Percentiles rank a stretch among this genome's conserved stretches.
These are phyloP conservation scores for Sporothrix inflata DNA, from an alignment of 2,329 filamentous ascomycete genomes.

Conservation along the genomic window DNA sequence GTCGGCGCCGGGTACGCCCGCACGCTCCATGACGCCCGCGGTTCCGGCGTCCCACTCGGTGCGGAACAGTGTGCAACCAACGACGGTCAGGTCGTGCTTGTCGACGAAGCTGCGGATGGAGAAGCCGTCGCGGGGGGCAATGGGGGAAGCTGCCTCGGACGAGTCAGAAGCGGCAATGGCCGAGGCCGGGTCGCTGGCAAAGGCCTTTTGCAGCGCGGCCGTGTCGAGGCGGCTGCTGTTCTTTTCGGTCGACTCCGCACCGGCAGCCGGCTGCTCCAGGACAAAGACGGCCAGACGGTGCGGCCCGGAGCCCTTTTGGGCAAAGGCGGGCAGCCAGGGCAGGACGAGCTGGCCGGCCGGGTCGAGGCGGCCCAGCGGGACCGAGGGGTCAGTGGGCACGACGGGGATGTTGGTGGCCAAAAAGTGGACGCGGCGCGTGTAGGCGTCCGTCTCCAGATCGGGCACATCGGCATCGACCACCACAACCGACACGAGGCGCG, in stretches of 20 bases:
- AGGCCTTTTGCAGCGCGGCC: conserved; percentile 57
- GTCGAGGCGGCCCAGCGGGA: conserved; percentile 67
- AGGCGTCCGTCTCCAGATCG: conserved; percentile 72
- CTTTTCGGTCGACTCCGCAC: conserved; percentile 63
- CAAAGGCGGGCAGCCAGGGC: conserved; percentile 83
- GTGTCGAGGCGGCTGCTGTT: conserved; percentile 55
- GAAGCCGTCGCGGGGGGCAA: conserved; percentile 64
- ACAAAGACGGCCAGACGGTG: conserved; percentile 85
- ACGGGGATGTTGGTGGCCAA: conserved; percentile 70
- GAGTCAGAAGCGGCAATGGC: conserved; percentile 10
- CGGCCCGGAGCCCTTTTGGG: conserved; percentile 88
- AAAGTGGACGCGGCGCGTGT: conserved; percentile 83
- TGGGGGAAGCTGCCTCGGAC: background rate
- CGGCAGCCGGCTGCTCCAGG: conserved; percentile 72
- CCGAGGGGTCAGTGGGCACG: conserved; percentile 56
- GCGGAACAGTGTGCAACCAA: conserved; percentile 88
- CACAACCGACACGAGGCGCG: conserved; percentile 80
- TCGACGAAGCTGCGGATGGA: conserved; percentile 74
- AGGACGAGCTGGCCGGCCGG: conserved; percentile 67
- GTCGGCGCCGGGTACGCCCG: conserved; percentile 74
- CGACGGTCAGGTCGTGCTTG: conserved; percentile 68
- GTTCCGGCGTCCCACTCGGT: conserved; percentile 88
- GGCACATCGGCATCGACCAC: conserved; percentile 93
- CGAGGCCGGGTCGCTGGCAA: conserved; percentile 38
- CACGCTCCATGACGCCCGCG: conserved; percentile 80